Base-by-base conservation (phyloP, 1,139 yeast species). In the Candida tropicalis region DNA sequence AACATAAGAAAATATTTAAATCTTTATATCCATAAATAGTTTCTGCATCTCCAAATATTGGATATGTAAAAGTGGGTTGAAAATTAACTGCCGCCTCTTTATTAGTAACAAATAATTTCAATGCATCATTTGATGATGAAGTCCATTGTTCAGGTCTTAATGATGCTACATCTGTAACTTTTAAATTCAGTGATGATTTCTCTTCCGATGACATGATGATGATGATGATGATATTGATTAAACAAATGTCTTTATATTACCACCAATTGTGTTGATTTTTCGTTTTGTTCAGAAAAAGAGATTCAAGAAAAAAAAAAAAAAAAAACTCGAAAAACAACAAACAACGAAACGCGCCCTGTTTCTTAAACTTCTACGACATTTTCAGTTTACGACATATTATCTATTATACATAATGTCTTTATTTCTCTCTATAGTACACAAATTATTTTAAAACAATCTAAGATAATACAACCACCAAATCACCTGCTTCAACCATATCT, bases 401-500 rank as follows among this genome's bases (percentile, higher is more conserved):
- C n/a, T 31, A 20, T 40, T 20, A 5, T 6, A 11, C 18, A 16
- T n/a, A 17, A 23, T 22, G 16, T 28, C 9, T 4, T 12, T 35
- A 22, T 33, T 15, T 35, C 16, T 28, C 7, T 15, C 17, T 35
- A 22, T 34, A 16, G 27, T 32, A 28, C 28, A 26, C 13, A 3
- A 10, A 8, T 38, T 13, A 5, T 11, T 12, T 28, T 18, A 2
- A 26, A 18, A 15, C 9, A 15, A 10, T 4, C 23, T 59, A 70
- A 54, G 70, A 77, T 38, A 86, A 66, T 18, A 90, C 95, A 33
- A 87, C 97, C 36, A 93, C 96, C 51, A 90, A 68, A 62, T 91
- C 98, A 48, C 98, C 98, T 23, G 96, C 89, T 48, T 91, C 97
- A 34, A 91, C 96, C 87, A 91, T 87, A 59, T 91, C 97, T 55